Evolutionary conservation across 306 rosid species (phyloP), one percentile per base, ranked within the genome.

Genomic region (Malus fusca): DNA sequence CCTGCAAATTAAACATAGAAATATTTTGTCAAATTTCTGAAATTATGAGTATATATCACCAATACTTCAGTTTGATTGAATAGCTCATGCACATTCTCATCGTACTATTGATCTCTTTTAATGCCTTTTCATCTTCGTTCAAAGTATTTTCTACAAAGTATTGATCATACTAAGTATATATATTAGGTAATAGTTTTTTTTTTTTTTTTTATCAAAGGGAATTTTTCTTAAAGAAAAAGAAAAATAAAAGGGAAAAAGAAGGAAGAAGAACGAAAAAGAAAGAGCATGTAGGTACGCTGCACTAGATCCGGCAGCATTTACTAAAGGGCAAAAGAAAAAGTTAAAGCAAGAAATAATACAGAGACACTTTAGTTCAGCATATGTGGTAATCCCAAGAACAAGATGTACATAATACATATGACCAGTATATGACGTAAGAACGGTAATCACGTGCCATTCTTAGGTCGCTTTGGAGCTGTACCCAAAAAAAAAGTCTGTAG

Each of bases 251-350:
- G 44, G 44, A 9, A 42, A 9, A 44, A n/a, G 60, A 52, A 14
- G 28, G 22, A 30, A 12, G 31, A 37, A 9, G 11, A 46, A 18
- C 63, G 11, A 13, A 18, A 61, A 25, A 26, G 14, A 51, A 48
- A 40, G 7, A 44, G 31, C 56, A 61, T 13, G 9, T 9, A 66
- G 22, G 42, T 76, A 84, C 78, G 86, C 80, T 85, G 83, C 77
- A 77, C 46, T 72, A 82, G 75, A 76, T 71, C 75, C 71, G 73
- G 77, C 46, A 83, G 72, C 72, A 75, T 82, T 81, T 71, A 77
- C 67, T 81, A 82, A 89, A 89, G 82, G 76, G 82, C 61, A 81
- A 91, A 87, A 83, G 86, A 53, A 90, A 87, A 91, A 86, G 91
- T 22, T 22, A 88, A 92, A 88, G 89, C 80, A 82, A 84, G 79